Percentiles rank a stretch among this genome's conserved stretches.
Evolutionary conservation across 148 eudicot genomes (phyloP).

Genomic region (Limonium bicolor): DNA sequence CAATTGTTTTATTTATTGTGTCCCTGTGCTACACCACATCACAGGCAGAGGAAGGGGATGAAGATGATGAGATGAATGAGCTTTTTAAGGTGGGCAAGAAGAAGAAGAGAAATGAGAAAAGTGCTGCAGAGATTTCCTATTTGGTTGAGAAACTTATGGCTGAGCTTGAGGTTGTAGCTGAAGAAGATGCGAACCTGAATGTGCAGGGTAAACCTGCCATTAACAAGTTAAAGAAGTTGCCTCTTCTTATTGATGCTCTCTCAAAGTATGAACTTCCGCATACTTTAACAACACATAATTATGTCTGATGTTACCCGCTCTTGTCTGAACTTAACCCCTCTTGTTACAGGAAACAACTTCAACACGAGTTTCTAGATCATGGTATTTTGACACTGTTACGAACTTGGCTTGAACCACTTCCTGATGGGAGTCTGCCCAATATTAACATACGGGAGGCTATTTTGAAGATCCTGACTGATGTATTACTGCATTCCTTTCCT

Average conservation of each 20-base stretch:
- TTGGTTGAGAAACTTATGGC: constrained; percentile 92
- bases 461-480: constrained; percentile 78
- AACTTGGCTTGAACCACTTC: constrained; percentile 97
- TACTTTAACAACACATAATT: no score
- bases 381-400: constrained; percentile 76
- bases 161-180: constrained; percentile 89
- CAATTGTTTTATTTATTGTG: not conserved
- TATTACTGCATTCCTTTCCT: constrained; percentile 13
- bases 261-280: constrained; percentile 44
- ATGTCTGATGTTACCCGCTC: no score
- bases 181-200: constrained; percentile 79
- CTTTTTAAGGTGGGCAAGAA: constrained; percentile 76
- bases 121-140: constrained; percentile 79
- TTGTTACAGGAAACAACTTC: constrained; percentile 80
- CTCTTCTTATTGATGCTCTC: constrained; percentile 79
- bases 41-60: constrained; percentile 93
- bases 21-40: no score
- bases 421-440: constrained; percentile 98
- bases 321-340: no score
- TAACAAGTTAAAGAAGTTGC: constrained; percentile 77
- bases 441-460: constrained; percentile 90
- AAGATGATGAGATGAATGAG: constrained; percentile 56
- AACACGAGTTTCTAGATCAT: constrained; percentile 87
- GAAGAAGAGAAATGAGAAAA: constrained; percentile 82
- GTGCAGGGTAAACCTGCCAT: constrained; percentile 75